phyloP scores from a whole-genome alignment of 768 basidiomycete species.

The Tricholoma sp. region DNA sequence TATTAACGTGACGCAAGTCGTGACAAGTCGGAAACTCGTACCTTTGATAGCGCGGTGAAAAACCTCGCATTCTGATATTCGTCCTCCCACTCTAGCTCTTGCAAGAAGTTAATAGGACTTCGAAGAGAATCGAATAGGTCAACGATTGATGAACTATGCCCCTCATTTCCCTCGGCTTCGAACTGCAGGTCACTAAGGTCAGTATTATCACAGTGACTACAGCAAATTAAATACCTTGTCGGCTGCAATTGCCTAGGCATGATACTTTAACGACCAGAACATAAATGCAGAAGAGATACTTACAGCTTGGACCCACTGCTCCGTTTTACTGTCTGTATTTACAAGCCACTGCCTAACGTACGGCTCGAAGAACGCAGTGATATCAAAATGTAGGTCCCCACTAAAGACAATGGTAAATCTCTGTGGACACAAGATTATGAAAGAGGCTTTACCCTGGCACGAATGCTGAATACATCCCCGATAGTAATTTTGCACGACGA shows the following conservation, averaged over 20 bases:
- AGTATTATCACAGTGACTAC: slow-evolving; percentile 2
- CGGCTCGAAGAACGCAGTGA: slow-evolving; percentile 77
- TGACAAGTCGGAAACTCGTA: slow-evolving; percentile 19
- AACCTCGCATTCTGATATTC: slow-evolving; percentile 86
- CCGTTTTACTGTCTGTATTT: slow-evolving; percentile 86
- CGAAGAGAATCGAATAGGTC: slow-evolving; percentile 94
- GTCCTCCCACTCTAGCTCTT: slow-evolving; percentile 91
- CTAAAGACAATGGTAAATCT: slow-evolving; percentile 26
- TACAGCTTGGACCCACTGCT: slow-evolving; percentile 91
- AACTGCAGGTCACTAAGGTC: slow-evolving; percentile 39
- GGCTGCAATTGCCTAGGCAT: slow-evolving; percentile 56
- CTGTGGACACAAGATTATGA: neutral
- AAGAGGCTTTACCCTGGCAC: slow-evolving; percentile 58
- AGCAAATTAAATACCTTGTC: slow-evolving; percentile 39
- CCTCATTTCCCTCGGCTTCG: slow-evolving; percentile 71
- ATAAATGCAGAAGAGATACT: slow-evolving; percentile 24
- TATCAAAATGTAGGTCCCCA: slow-evolving; percentile 57
- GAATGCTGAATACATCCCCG: slow-evolving; percentile 82
- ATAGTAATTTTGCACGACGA: slow-evolving; percentile 64
- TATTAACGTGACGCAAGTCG: neutral
- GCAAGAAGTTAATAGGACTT: slow-evolving; percentile 83
- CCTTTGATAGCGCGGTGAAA: slow-evolving; percentile 85
- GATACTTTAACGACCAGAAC: slow-evolving; percentile 3
- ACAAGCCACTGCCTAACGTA: slow-evolving; percentile 86
- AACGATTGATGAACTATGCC: slow-evolving; percentile 94